Conservation (phyloP, 805 yeast genomes). For the Cyberlindnera maritima region DNA sequence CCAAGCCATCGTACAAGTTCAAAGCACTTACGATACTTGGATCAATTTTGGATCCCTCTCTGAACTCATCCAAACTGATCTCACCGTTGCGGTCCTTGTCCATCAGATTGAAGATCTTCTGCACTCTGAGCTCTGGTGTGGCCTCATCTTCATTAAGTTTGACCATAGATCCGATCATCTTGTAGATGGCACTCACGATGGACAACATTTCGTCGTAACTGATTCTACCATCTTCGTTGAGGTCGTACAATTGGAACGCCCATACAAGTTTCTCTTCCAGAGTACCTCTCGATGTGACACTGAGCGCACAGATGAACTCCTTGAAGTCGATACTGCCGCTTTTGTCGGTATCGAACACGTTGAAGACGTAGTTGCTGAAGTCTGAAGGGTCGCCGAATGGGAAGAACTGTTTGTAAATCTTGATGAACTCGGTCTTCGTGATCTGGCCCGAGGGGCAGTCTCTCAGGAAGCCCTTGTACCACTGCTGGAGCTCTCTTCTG, state of each 20-base stretch:
- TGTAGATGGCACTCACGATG: constrained; percentile 81
- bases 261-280: constrained; percentile 81
- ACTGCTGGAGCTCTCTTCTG: constrained; percentile 90
- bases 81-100: constrained; percentile 68
- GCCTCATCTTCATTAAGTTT: constrained; percentile 82
- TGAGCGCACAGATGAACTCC: constrained; percentile 85
- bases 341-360: constrained; percentile 81
- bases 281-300: constrained; percentile 83
- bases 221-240: constrained; percentile 74
- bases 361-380: constrained; percentile 83
- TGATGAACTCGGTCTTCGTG: constrained; percentile 81
- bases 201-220: constrained; percentile 74
- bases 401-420: constrained; percentile 93
- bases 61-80: constrained; percentile 81
- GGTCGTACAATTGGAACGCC: constrained; percentile 88
- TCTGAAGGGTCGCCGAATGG: constrained; percentile 97
- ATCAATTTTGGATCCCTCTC: constrained; percentile 74
- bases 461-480: constrained; percentile 95
- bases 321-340: constrained; percentile 84
- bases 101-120: constrained; percentile 73
- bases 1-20: constrained; percentile 77
- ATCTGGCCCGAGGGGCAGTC: constrained; percentile 93
- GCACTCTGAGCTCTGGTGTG: constrained; percentile 85
- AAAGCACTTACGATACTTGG: constrained; percentile 74
- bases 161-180: constrained; percentile 95